A percentile compares a stretch with the other conserved stretches of the same genome.
Conservation (phyloP, 2,329 filamentous ascomycete genomes). For the Zarea fungicola region DNA sequence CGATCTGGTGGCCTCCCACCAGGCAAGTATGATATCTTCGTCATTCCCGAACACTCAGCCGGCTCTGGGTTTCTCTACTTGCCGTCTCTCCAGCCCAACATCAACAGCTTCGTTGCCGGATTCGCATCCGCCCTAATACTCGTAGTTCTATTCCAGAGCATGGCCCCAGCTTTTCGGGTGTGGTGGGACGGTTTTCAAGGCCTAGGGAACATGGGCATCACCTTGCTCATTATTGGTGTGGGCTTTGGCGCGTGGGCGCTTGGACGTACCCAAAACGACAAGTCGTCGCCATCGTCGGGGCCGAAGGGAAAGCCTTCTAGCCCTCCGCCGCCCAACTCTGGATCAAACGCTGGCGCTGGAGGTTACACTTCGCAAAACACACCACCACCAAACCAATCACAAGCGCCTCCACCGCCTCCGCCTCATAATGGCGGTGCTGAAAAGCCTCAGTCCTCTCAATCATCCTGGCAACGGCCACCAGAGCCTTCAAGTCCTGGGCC, state of each 20-base stretch:
- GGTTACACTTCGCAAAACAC: conserved; percentile 2
- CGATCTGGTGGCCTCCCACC: conserved; percentile 68
- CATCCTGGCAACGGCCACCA: conserved; percentile 5
- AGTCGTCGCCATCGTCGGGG: background rate
- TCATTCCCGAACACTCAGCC: conserved; percentile 86
- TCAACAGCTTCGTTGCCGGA: conserved; percentile 87
- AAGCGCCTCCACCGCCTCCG: conserved; percentile 33
- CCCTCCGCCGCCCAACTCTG: conserved; percentile 24
- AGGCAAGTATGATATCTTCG: conserved; percentile 95
- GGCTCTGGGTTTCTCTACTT: conserved; percentile 89
- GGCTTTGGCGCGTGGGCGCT: conserved; percentile 71
- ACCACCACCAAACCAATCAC: conserved; percentile 15
- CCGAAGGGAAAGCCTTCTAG: conserved; percentile 6
- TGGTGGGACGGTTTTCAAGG: conserved; percentile 70
- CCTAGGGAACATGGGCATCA: conserved; percentile 67
- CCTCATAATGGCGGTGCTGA: conserved; percentile 19
- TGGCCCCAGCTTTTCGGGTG: conserved; percentile 66
- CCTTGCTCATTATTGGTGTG: conserved; percentile 66
- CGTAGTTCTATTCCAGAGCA: conserved; percentile 65
- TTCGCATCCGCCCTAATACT: conserved; percentile 70
- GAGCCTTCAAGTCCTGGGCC: conserved; percentile 12
- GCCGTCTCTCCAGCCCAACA: conserved; percentile 78
- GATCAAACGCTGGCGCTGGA: conserved; percentile 23
- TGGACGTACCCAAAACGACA: conserved; percentile 33
- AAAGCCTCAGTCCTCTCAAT: conserved; percentile 14